phyloP scores from a whole-genome alignment of 2,329 filamentous ascomycete genomes.

The Aspergillus clavatus region DNA sequence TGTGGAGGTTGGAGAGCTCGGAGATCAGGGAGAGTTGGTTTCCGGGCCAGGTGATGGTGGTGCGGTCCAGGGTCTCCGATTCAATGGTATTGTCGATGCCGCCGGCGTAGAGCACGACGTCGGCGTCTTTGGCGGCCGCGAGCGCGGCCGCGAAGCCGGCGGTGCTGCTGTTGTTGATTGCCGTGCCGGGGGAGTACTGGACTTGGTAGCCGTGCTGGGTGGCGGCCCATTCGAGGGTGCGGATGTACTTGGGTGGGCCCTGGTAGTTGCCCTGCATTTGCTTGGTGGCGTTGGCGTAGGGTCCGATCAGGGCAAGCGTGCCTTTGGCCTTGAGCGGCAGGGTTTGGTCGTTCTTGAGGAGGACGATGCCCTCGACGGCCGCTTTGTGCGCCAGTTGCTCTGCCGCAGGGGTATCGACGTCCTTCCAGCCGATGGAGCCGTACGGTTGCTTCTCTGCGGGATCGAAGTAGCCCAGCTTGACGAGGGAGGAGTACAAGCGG shows the following conservation, averaged over 20 bases:
- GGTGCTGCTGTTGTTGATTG: conserved; percentile 17
- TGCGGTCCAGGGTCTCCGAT: conserved; percentile 31
- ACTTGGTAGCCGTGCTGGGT: conserved; percentile 40
- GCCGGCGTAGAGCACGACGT: conserved; percentile 29
- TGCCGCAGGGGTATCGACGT: conserved; percentile 51
- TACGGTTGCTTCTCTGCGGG: conserved; percentile 38
- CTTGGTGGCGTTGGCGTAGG: conserved; percentile 51
- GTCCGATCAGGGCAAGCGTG: conserved; percentile 49
- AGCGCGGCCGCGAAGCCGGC: conserved; percentile 23
- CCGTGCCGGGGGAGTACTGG: conserved; percentile 34
- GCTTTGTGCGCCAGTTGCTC: conserved; percentile 51
- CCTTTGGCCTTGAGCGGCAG: conserved; percentile 39
- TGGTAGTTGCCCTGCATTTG: conserved; percentile 58
- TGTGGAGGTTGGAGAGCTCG: conserved; percentile 27
- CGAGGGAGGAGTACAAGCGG: conserved; percentile 43
- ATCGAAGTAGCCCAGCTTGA: conserved; percentile 49
- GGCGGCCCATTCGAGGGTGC: conserved; percentile 41
- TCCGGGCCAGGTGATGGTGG: conserved; percentile 32
- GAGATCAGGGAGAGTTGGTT: conserved; percentile 32
- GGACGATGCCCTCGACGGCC: conserved; percentile 38
- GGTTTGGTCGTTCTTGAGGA: conserved; percentile 48
- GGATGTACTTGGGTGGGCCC: conserved; percentile 37
- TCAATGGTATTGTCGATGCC: conserved; percentile 32
- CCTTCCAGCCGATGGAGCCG: conserved; percentile 46
- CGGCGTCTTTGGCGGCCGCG: conserved; percentile 23